Evolutionary conservation across 495 filamentous ascomycete genomes (phyloP), one percentile per base, ranked within the genome.

Genomic region (Aspergillus campestris): DNA sequence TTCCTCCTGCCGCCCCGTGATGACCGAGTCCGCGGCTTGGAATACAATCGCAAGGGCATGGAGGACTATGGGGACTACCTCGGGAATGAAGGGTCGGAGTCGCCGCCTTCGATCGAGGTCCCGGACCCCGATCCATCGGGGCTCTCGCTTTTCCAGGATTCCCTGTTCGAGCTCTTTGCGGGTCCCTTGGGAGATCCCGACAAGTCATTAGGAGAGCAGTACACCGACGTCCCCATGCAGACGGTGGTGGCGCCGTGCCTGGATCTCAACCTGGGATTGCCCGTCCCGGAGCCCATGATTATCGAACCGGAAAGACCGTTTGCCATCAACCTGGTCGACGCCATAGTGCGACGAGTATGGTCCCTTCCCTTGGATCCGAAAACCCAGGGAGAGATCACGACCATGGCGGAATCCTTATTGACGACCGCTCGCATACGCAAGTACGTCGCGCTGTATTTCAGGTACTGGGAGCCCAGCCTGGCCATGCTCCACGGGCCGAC

Each of bases 401-500:
- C 56, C 4, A 59, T 61, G 15, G 55, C 72, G 4, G 64, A 60
- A 34, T 68, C 63, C 14, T 38, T 73, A 2, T 56, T 75, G 24
- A 70, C 63, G 0, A 71, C 70, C 0, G 56, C 62, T 1, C 62
- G 65, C 11, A 71, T 75, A 13, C 64, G 58, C 8, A 71, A 67
- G 38, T 69, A 67, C 30, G 47, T 66, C 0, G 38, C 51, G 10
- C 51, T 73, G 5, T 73, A 73, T 47, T 71, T 71, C 49, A 61
- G 61, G 38, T 69, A 65, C 45, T 75, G 72, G 72, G 69, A 75
- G 31, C 61, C 57, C 3, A 71, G 64, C 48, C 72, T 68, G 40
- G 45, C 66, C 2, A 66, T 73, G 32, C 45, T 73, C 8, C 69
- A 72, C 44, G 29, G 50, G 3, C 61, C 66, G 1, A 58, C 68